Percentiles rank a stretch among this genome's conserved stretches.
These are phyloP conservation scores for Colletotrichum musicola DNA, from an alignment of 2,329 filamentous ascomycete genomes.

Conservation along the genomic window DNA sequence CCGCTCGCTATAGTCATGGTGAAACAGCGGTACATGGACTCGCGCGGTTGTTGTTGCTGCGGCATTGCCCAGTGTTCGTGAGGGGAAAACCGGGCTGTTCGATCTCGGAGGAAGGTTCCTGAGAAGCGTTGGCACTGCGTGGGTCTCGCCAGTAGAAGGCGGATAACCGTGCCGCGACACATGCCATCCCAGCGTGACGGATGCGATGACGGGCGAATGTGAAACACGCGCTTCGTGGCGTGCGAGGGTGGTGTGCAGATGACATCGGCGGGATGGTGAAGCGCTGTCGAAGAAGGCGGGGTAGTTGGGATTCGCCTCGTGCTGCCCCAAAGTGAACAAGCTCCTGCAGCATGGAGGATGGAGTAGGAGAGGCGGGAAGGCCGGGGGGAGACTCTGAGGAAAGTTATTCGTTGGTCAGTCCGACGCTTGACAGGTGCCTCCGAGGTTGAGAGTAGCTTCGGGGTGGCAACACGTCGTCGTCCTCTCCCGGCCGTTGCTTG, in stretches of 20 bases:
- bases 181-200: constrained; percentile 35
- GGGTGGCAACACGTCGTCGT: too few species aligned
- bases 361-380: not conserved
- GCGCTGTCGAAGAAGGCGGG: not conserved
- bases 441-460: not conserved
- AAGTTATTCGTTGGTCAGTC: not conserved
- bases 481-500: not conserved
- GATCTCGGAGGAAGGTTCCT: constrained; percentile 11
- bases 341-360: not conserved
- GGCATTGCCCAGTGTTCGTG: constrained; percentile 3
- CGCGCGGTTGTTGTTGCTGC: not conserved
- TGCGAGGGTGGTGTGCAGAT: not conserved
- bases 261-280: not conserved
- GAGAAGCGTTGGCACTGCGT: not conserved
- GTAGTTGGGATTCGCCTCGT: not conserved
- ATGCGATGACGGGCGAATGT: constrained; percentile 23
- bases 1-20: not conserved
- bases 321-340: not conserved
- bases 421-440: constrained; percentile 6
- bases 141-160: not conserved
- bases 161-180: constrained; percentile 17
- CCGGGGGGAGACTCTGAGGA: not conserved
- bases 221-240: constrained; percentile 18
- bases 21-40: not conserved
- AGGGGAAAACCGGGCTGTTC: not conserved